These are phyloP conservation scores for Ilex asprella DNA, from an alignment of 257 asterid species.

Conservation along the genomic window DNA sequence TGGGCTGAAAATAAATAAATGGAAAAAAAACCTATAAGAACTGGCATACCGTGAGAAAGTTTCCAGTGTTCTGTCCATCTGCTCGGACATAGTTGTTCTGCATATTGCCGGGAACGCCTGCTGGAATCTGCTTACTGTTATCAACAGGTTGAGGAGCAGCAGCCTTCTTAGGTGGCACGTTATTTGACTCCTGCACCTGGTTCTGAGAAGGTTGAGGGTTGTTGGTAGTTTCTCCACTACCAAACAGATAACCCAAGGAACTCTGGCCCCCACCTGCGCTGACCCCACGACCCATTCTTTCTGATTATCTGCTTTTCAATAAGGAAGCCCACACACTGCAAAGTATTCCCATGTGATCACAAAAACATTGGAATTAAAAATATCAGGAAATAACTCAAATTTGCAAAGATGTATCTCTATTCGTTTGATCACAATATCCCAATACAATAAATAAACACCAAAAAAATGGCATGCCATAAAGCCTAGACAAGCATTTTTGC, in stretches of 20 bases:
- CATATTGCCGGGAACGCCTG: slow-evolving; percentile 30
- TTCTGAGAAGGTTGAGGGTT: slow-evolving; percentile 15
- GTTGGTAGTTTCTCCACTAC: slow-evolving; percentile 40
- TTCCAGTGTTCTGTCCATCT: slow-evolving; percentile 81
- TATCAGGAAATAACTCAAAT: too few species aligned
- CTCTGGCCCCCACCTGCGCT: slow-evolving; percentile 92
- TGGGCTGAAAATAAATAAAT: too few species aligned
- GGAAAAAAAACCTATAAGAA: too few species aligned
- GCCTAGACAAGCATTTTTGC: too few species aligned
- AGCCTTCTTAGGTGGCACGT: slow-evolving; percentile 22
- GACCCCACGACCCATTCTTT: slow-evolving; percentile 70
- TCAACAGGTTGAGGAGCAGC: slow-evolving; percentile 24
- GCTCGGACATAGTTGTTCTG: slow-evolving; percentile 58
- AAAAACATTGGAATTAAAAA: too few species aligned
- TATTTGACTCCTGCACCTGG: slow-evolving; percentile 19
- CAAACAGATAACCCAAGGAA: slow-evolving; percentile 79
- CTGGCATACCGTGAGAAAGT: slow-evolving; percentile 47
- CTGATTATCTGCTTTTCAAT: not conserved
- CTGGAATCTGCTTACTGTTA: slow-evolving; percentile 32
- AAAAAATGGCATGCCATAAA: too few species aligned
- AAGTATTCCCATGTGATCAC: too few species aligned
- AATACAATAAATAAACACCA: too few species aligned
- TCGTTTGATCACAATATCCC: too few species aligned
- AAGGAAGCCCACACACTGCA: too few species aligned
- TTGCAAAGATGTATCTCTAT: too few species aligned